Evolutionary conservation across 805 yeast genomes (phyloP).

Genomic region (Candida nitratophila): DNA sequence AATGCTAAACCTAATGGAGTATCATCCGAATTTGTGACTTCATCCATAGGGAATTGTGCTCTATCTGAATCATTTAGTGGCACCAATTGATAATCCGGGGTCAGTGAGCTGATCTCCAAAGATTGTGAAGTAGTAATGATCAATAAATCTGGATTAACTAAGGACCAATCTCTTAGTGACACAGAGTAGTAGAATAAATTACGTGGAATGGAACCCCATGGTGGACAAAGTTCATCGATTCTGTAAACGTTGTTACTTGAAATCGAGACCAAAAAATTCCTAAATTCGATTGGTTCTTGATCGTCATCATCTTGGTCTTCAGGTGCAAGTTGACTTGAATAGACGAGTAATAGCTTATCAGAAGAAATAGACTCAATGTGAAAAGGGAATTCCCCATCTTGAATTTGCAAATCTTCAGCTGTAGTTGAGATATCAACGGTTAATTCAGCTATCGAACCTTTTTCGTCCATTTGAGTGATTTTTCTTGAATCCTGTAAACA

Average conservation of each 20-base stretch:
- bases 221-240: conserved; percentile 40
- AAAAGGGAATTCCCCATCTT: too few relatives aligned
- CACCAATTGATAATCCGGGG: conserved; percentile 29
- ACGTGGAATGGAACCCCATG: conserved; percentile 46
- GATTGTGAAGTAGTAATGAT: conserved; percentile 58
- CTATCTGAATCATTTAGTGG: conserved; percentile 63
- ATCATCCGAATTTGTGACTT: conserved; percentile 58
- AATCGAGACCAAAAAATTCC: conserved; percentile 9
- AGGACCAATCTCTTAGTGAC: conserved; percentile 34
- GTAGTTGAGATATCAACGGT: too few relatives aligned
- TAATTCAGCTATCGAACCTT: too few relatives aligned
- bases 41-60: conserved; percentile 69
- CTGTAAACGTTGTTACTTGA: conserved; percentile 14
- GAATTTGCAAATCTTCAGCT: too few relatives aligned
- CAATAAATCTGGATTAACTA: conserved; percentile 23
- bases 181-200: conserved; percentile 37
- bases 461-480: too few relatives aligned
- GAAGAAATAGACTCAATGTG: too few relatives aligned
- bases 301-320: conserved; percentile 5
- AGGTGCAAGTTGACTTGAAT: too few relatives aligned
- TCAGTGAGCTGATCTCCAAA: conserved; percentile 49
- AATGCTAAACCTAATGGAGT: conserved; percentile 64
- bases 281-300: conserved; percentile 2
- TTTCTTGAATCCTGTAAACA: too few relatives aligned
- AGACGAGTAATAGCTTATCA: too few relatives aligned